Percentiles rank a stretch among this genome's conserved stretches.
phyloP scores from a whole-genome alignment of 1,139 yeast genomes.

The Pichia cactophila region DNA sequence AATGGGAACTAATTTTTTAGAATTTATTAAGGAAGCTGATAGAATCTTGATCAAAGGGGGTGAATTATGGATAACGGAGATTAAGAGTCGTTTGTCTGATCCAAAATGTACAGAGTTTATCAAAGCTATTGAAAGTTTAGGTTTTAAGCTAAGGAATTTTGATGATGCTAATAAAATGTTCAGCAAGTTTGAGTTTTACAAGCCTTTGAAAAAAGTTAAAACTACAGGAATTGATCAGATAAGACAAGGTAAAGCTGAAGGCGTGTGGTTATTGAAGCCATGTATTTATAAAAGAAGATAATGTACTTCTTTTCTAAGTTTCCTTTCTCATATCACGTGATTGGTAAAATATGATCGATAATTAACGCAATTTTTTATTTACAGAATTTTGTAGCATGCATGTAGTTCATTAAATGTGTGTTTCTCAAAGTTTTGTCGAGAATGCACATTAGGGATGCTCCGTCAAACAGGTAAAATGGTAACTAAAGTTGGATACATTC shows the following conservation, averaged over 20 bases:
- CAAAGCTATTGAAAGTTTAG: constrained; percentile 63
- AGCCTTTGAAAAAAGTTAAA: constrained; percentile 66
- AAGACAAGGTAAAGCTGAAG: constrained; percentile 60
- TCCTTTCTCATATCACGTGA: not conserved
- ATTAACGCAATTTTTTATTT: no score
- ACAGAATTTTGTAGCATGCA: no score
- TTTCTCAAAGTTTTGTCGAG: not conserved
- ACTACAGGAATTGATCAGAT: constrained; percentile 41
- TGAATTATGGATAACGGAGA: constrained; percentile 95
- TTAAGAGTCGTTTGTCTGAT: constrained; percentile 82
- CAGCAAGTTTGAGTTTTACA: constrained; percentile 86
- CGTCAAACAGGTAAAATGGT: constrained; percentile 8
- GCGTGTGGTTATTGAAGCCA: constrained; percentile 86
- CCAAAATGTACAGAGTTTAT: constrained; percentile 67
- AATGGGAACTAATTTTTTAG: constrained; percentile 96
- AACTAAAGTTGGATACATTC: constrained; percentile 69
- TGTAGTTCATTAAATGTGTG: no score
- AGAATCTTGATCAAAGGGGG: constrained; percentile 85
- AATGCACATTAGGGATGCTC: not conserved
- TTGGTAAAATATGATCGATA: not conserved
- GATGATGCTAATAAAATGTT: constrained; percentile 91
- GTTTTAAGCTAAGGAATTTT: constrained; percentile 82
- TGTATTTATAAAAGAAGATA: constrained; percentile 90
- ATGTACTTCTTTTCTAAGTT: constrained; percentile 1
- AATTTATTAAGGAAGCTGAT: constrained; percentile 83